Evolutionary conservation across 108 stramenopile genomes (phyloP).

Genomic region (Phaeodactylum tricornutum): DNA sequence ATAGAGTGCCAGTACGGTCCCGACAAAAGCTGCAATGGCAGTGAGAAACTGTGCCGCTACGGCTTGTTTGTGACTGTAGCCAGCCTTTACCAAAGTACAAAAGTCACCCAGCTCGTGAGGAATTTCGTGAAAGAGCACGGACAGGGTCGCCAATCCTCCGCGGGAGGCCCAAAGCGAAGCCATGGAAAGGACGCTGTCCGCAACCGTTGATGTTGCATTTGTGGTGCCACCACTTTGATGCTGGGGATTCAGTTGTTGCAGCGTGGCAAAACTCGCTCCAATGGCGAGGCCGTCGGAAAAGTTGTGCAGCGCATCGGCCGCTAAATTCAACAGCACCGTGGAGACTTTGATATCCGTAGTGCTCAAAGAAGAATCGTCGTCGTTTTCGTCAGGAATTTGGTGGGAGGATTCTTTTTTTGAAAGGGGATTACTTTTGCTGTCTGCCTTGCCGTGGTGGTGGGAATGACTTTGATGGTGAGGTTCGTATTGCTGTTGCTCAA

Average conservation of each 20-base stretch:
- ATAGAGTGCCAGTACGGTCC: conserved; percentile 35
- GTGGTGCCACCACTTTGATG: too few species aligned
- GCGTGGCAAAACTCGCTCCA: conserved; percentile 64
- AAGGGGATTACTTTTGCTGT: too few species aligned
- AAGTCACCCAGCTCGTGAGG: conserved; percentile 89
- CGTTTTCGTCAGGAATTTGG: background rate
- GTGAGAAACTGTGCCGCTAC: conserved; percentile 79
- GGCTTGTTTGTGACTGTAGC: conserved; percentile 60
- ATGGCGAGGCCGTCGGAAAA: conserved; percentile 65
- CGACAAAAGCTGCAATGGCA: conserved; percentile 73
- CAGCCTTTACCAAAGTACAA: conserved; percentile 66
- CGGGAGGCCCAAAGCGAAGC: conserved; percentile 40
- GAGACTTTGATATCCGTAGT: conserved; percentile 10
- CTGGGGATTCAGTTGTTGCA: conserved; percentile 11
- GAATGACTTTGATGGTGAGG: conserved; percentile 23
- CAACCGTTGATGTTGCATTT: too few species aligned
- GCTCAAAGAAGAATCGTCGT: conserved; percentile 3
- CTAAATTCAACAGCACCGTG: conserved; percentile 59
- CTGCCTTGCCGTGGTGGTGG: conserved; percentile 5
- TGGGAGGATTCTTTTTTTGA: too few species aligned
- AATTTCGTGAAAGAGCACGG: conserved; percentile 84
- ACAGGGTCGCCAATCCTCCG: conserved; percentile 63
- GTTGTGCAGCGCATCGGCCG: conserved; percentile 83
- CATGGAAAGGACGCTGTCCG: background rate
- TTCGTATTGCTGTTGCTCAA: too few species aligned